These are phyloP conservation scores for Orbilia javanica DNA, from an alignment of 2,329 filamentous ascomycete species.

Conservation along the genomic window DNA sequence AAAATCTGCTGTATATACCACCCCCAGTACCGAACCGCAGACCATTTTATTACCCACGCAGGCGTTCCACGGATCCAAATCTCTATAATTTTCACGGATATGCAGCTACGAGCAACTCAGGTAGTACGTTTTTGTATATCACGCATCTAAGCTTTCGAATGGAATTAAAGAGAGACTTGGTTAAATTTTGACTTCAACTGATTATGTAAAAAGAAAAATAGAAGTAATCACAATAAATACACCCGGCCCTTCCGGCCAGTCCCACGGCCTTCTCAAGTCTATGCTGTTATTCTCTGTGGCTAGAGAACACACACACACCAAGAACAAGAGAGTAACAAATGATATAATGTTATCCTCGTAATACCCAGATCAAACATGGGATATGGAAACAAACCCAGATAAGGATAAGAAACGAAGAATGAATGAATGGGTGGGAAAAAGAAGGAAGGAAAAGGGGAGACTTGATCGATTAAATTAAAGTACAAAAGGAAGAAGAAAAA, in stretches of 20 bases:
- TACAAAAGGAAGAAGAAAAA: too few relatives aligned
- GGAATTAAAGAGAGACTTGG: background rate
- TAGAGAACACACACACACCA: background rate
- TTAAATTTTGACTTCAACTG: background rate
- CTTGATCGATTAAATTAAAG: background rate
- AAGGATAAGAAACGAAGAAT: background rate
- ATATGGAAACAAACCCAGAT: background rate
- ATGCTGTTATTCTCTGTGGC: too few relatives aligned
- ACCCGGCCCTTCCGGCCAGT: too few relatives aligned
- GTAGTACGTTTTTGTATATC: too few relatives aligned
- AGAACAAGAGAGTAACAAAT: background rate
- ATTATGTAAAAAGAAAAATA: background rate
- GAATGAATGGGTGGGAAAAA: too few relatives aligned
- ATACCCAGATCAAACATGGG: background rate
- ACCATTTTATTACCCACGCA: slow-evolving; percentile 5
- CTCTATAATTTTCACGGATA: too few relatives aligned
- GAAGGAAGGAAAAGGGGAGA: background rate
- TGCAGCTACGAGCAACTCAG: too few relatives aligned
- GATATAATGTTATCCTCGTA: background rate
- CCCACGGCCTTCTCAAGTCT: too few relatives aligned
- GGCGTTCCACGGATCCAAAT: too few relatives aligned
- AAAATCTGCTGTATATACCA: slow-evolving; percentile 11
- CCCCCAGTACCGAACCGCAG: background rate
- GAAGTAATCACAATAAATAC: background rate
- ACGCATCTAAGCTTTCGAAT: too few relatives aligned